Conservation (phyloP, 2,329 filamentous ascomycete genomes). For the Ophidiomyces ophidiicola region DNA sequence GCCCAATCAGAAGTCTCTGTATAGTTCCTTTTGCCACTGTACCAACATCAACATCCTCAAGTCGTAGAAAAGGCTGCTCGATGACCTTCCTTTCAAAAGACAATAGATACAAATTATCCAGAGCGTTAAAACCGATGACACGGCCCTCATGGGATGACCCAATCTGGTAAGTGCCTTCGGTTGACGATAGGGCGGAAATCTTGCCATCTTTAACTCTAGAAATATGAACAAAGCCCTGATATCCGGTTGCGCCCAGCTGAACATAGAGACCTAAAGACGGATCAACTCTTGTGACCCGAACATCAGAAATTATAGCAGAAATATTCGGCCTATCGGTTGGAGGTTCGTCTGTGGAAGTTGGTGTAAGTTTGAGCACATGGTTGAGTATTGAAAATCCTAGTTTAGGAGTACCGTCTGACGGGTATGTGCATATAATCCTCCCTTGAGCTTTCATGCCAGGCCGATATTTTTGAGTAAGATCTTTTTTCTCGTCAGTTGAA, state of each 20-base stretch:
- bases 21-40: constrained; percentile 69
- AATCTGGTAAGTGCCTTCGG: constrained; percentile 63
- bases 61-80: constrained; percentile 76
- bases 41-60: constrained; percentile 79
- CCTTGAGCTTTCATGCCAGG: constrained; percentile 73
- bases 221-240: constrained; percentile 82
- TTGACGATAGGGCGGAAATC: constrained; percentile 66
- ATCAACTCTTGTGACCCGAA: constrained; percentile 69
- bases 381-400: constrained; percentile 77
- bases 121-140: constrained; percentile 70
- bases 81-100: constrained; percentile 74
- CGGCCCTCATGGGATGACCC: constrained; percentile 69
- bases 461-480: constrained; percentile 68
- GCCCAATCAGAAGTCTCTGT: constrained; percentile 69
- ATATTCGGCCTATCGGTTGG: constrained; percentile 36
- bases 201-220: constrained; percentile 84
- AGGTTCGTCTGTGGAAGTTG: constrained; percentile 23
- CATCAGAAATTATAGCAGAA: constrained; percentile 64
- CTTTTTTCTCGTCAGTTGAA: constrained; percentile 53
- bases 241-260: constrained; percentile 52
- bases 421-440: constrained; percentile 78
- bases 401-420: constrained; percentile 64
- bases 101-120: constrained; percentile 75
- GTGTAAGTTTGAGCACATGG: constrained; percentile 59
- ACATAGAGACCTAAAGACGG: constrained; percentile 70